phyloP scores from a whole-genome alignment of 129 eudicot genomes.

The Chrysanthemum seticuspe region DNA sequence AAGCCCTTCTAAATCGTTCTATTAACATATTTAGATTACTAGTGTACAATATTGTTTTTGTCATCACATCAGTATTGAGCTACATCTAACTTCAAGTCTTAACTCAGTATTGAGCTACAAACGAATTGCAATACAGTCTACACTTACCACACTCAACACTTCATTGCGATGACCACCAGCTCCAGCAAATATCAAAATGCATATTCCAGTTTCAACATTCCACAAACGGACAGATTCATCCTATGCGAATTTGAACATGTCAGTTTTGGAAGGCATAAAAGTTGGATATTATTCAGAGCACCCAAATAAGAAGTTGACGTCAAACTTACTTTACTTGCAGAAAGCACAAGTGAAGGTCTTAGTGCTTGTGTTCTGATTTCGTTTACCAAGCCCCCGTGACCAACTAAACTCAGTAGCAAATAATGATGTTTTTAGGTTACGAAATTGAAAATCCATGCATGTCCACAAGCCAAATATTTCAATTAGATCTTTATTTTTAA shows the following conservation, averaged over 20 bases:
- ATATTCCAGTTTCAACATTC: conserved; percentile 95
- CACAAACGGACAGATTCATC: conserved; percentile 99
- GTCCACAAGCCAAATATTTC: neutral
- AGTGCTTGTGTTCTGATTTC: conserved; percentile 90
- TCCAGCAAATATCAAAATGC: conserved; percentile 97
- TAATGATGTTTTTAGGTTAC: conserved; percentile 1
- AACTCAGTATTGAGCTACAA: neutral
- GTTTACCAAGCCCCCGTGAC: conserved; percentile 95
- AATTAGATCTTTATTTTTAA: neutral
- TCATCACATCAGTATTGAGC: neutral
- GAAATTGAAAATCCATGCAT: neutral
- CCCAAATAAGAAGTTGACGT: neutral
- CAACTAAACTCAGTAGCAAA: conserved; percentile 76
- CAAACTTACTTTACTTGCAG: conserved; percentile 88
- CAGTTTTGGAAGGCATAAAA: neutral
- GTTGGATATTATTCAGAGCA: neutral
- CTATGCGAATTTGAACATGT: conserved; percentile 37
- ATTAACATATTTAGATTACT: no score
- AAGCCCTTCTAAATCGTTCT: no score
- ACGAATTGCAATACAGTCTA: conserved; percentile 6
- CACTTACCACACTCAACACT: conserved; percentile 92
- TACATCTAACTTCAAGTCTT: neutral
- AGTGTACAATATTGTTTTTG: no score
- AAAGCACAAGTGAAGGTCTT: conserved; percentile 88
- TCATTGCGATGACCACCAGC: conserved; percentile 99